Base-by-base conservation (phyloP, 106 monocot genomes). In the Allium cepa region DNA sequence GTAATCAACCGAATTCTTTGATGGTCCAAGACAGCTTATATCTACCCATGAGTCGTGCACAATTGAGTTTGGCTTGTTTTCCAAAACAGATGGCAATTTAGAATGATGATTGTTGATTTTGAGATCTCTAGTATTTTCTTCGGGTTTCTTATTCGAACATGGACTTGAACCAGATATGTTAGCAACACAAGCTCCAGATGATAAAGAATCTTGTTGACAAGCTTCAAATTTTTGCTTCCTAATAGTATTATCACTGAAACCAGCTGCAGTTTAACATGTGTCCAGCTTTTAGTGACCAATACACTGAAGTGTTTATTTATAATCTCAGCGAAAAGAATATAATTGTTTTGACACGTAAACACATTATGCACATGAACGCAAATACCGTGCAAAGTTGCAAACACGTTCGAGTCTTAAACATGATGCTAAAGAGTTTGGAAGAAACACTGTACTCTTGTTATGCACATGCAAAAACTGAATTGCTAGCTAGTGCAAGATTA, bases 191-290 rank as follows among this genome's bases (percentile, higher is more conserved):
- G n/a, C 14, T 70, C 49, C 59, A 70, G 46, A 16, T 53, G 18
- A 14, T 55, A 46, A 13, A 16, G 49, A 45, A 26, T 53, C 53
- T 56, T 28, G 18, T 59, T 50, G 52, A 46, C 53, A 6, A 56
- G 59, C 66, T 53, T 62, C 68, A 56, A 26, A 28, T 17, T 55
- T 49, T 26, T 66, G 13, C 58, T 57, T 9, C 47, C 28, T 15
- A 56, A 28, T 48, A 14, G 26, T 50, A 17, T 46, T 26, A 0
- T 11, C 26, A 8, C 10, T 57, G n/a, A 46, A 17, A 12, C 62
- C 26, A 60, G 28, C 74, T 70, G 66, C 69, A 73, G 14, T 53
- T 36, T 17, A 73, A 52, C 14, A 73, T 22, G 46, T 55, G 63
- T 11, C 55, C n/a, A 17, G 18, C 16, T 46, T 14, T 51, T 53